Percentiles rank a stretch among this genome's conserved stretches.
Evolutionary conservation across 1,284 basidiomycete species (phyloP).

Genomic region (Dichomitus squalens): DNA sequence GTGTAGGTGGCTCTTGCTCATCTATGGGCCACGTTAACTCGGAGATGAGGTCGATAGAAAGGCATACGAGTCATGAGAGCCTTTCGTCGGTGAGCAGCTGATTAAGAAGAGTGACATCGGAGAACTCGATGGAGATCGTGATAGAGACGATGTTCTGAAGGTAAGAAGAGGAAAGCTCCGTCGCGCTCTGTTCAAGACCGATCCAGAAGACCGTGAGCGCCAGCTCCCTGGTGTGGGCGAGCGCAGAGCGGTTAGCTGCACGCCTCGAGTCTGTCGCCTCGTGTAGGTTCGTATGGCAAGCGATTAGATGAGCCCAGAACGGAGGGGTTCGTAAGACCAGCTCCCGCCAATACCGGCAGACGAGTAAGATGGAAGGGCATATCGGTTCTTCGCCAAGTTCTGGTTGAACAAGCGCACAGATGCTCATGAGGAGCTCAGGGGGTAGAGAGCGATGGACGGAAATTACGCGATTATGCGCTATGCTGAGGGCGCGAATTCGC

Average conservation of each 20-base stretch:
- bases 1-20: no score
- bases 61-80: no score
- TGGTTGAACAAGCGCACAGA: background rate
- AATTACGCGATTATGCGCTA: background rate
- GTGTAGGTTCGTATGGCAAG: background rate
- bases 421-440: background rate
- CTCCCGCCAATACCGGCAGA: background rate
- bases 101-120: no score
- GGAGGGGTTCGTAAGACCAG: background rate
- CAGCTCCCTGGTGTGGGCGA: no score
- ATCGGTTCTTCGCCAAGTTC: background rate
- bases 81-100: no score
- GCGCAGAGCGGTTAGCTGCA: background rate
- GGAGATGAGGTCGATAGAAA: no score
- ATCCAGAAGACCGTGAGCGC: no score
- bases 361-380: background rate
- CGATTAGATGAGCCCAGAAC: background rate
- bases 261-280: background rate
- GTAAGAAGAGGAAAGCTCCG: no score
- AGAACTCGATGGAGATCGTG: no score
- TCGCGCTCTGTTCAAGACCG: no score
- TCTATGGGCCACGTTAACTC: no score
- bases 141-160: no score
- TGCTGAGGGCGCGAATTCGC: background rate
- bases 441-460: background rate